phyloP scores from a whole-genome alignment of 2,329 filamentous ascomycete genomes.

The Botrytis squamosa region DNA sequence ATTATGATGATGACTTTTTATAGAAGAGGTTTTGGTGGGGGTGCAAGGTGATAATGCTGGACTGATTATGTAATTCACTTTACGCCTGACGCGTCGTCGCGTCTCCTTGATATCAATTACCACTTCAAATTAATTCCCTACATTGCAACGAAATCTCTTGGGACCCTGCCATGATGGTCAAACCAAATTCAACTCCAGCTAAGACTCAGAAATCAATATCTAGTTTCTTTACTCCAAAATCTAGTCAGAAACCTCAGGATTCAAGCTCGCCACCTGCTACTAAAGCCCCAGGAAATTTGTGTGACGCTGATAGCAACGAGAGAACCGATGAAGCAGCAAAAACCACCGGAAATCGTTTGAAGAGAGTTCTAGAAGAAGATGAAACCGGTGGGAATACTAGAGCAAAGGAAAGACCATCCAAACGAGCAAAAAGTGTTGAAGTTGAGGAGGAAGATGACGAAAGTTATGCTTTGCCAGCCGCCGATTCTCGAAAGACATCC shows the following conservation, averaged over 20 bases:
- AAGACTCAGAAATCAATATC: constrained; percentile 77
- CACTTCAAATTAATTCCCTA: background rate
- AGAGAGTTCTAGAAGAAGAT: constrained; percentile 53
- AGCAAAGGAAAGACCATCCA: constrained; percentile 41
- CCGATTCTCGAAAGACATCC: constrained; percentile 40
- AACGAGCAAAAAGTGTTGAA: constrained; percentile 46
- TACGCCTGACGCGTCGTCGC: constrained; percentile 18
- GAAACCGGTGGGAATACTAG: constrained; percentile 46
- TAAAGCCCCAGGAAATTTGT: constrained; percentile 26
- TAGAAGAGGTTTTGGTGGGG: background rate
- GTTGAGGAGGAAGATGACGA: constrained; percentile 41
- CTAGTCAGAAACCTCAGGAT: constrained; percentile 18
- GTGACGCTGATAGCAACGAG: constrained; percentile 37
- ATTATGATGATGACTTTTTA: background rate
- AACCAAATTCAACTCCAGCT: constrained; percentile 28
- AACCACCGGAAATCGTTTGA: constrained; percentile 38
- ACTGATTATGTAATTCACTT: constrained; percentile 19
- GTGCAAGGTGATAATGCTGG: background rate
- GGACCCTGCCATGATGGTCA: constrained; percentile 28
- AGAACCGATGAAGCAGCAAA: constrained; percentile 23
- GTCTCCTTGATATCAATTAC: background rate
- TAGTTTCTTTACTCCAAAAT: constrained; percentile 73
- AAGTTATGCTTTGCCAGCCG: constrained; percentile 44
- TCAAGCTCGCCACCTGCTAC: constrained; percentile 38
- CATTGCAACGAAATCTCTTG: background rate